Base-by-base conservation (phyloP, 2,329 filamentous ascomycete genomes). In the Fusarium compactum region DNA sequence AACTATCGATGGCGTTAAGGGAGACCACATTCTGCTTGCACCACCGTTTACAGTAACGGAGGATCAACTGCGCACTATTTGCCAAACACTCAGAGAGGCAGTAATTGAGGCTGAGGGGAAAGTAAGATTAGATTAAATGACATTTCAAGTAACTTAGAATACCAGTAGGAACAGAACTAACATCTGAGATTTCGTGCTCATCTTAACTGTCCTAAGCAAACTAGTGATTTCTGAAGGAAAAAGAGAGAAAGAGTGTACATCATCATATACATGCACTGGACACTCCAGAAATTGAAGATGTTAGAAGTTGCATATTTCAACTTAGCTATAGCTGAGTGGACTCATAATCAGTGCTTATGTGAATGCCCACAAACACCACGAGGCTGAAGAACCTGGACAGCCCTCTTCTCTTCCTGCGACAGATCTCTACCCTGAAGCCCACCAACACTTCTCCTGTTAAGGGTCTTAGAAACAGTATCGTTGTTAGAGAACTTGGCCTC, bases 11-110 rank as follows among this genome's bases (percentile, higher is more conserved):
- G 85, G 92, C 40, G 82, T 65, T 3, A 76, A 76, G 2, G 91
- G 92, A 12, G 92, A 95, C 74, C 90, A 93, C 77, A 81, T 93
- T 38, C 83, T 94, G n/a, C 74, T 95, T 18, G 60, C 62, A 0
- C 92, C 92, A 3, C 85, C 92, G 0, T 94, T 90, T 77, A 93
- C 87, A 43, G 82, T 90, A 24, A 88, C 85, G 0, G 62, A 69
- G 11, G 71, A 70, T 15, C 70, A 80, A 32, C 20, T 80, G 9
- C 30, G 5, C 0, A 54, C 14, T 12, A 73, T 74, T 6, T 74
- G 67, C 16, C 20, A 14, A 9, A 43, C 55, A 1, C 22, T 74
- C 2, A 58, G 34, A 25, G 57, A 73, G 12, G 71, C 72, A 0
- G 59, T 74, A 0, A 15, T 59, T 1, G 67, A 71, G 2, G 50